phyloP scores from a whole-genome alignment of 2,329 filamentous ascomycete genomes.

The Cladosporium velox region DNA sequence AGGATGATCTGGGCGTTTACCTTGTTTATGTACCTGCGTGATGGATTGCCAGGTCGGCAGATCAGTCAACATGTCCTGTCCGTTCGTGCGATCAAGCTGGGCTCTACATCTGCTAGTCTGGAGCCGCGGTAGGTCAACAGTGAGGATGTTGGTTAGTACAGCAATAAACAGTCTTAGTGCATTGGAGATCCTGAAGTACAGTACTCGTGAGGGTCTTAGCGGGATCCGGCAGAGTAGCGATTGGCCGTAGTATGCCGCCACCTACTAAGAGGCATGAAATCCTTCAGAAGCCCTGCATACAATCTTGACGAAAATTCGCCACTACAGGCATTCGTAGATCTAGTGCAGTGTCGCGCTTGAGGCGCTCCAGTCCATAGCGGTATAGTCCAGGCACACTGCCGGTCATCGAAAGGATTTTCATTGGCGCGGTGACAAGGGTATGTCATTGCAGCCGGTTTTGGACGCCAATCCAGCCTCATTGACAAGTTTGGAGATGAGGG shows the following conservation, averaged over 20 bases:
- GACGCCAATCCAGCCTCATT: not conserved
- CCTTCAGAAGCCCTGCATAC: not conserved
- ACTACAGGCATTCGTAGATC: not conserved
- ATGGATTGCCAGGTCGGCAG: not conserved
- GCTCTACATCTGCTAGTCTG: not conserved
- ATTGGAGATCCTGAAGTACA: not conserved
- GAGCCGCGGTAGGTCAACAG: too few relatives aligned
- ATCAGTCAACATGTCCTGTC: not conserved
- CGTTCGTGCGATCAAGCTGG: not conserved
- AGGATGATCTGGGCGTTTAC: not conserved
- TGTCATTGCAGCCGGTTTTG: not conserved
- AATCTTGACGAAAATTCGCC: not conserved
- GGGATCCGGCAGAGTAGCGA: not conserved
- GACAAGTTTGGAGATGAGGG: not conserved
- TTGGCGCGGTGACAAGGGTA: not conserved
- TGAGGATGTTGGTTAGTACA: not conserved
- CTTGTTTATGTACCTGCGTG: not conserved
- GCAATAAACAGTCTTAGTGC: not conserved
- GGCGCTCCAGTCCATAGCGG: not conserved
- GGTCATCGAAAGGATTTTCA: not conserved
- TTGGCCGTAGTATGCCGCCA: not conserved
- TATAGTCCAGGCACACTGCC: not conserved
- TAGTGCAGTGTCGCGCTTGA: not conserved
- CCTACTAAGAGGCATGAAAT: not conserved
- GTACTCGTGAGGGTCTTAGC: not conserved